Conservation (phyloP, 352 stramenopile genomes). For the Saprolegnia parasitica region DNA sequence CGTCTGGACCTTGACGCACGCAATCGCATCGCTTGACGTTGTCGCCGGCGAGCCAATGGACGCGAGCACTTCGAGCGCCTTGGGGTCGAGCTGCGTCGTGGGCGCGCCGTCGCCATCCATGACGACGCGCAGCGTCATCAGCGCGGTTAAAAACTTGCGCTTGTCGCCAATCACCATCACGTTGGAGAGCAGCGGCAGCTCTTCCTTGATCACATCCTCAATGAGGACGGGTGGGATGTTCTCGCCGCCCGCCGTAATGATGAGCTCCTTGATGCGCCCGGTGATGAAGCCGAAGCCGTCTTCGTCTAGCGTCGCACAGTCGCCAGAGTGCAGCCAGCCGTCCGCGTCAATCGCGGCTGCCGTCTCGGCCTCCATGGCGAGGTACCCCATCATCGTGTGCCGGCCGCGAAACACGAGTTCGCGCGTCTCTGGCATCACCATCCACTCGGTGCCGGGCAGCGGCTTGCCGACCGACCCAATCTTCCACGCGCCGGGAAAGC, state of each 20-base stretch:
- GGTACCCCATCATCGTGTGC: constrained; percentile 72
- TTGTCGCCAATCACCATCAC: constrained; percentile 88
- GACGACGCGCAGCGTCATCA: constrained; percentile 77
- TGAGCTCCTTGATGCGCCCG: constrained; percentile 92
- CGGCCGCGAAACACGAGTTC: constrained; percentile 66
- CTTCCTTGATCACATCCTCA: constrained; percentile 81
- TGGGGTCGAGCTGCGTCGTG: constrained; percentile 57
- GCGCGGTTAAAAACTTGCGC: constrained; percentile 84
- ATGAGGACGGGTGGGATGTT: constrained; percentile 88
- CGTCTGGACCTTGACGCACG: constrained; percentile 57
- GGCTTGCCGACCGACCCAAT: constrained; percentile 73
- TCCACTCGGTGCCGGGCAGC: constrained; percentile 46
- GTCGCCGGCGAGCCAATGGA: constrained; percentile 57
- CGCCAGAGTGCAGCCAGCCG: constrained; percentile 89
- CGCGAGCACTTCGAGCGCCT: constrained; percentile 56
- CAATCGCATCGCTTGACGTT: constrained; percentile 72
- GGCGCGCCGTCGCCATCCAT: constrained; percentile 52
- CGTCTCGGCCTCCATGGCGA: constrained; percentile 58
- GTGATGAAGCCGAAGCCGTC: constrained; percentile 90
- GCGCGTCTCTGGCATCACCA: constrained; percentile 34
- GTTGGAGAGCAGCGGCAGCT: constrained; percentile 75
- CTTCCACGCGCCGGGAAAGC: constrained; percentile 74
- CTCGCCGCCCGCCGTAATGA: constrained; percentile 90
- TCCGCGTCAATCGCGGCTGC: constrained; percentile 64
- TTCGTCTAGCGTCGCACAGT: constrained; percentile 77